Evolutionary conservation across 2,329 filamentous ascomycete genomes (phyloP), one percentile per base, ranked within the genome.

Genomic region (Diplodia corticola): DNA sequence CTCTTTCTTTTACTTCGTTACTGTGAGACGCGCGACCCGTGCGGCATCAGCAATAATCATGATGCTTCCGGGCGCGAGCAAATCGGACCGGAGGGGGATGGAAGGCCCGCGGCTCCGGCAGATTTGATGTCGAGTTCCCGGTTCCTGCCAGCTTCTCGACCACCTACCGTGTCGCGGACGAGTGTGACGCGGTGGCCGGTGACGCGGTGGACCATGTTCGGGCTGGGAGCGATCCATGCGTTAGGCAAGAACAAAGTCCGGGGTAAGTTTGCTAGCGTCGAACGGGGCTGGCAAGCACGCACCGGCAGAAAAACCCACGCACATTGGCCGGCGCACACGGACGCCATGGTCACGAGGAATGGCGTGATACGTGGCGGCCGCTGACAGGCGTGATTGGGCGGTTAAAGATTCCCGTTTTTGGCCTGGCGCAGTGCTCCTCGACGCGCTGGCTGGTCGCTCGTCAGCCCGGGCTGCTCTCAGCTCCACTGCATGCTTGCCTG

Each of bases 331-430:
- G 13, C 12, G n/a, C n/a, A 24, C 15, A 13, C 37, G 54, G 22
- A 17, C n/a, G 17, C 9, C 10, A 46, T 40, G 40, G 37, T 24
- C n/a, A 48, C n/a, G 26, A 37, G 24, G 55, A 46, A 40, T 44
- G 17, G 40, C 40, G 55, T 12, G 55, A 60, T 60, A 13, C n/a
- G 57, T 48, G 57, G 40, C 37, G 37, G 37, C 48, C 24, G 55
- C 24, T 28, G 3, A 28, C 24, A 28, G 26, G 15, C 6, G 44
- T 49, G 57, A 61, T 61, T 61, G 57, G 57, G 33, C 57, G 57
- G 57, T 61, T 33, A 22, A 61, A 61, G 37, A 61, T 61, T 61
- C n/a, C 57, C 57, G 24, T 13, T 33, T 61, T 28, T n/a, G 57
- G 57, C 57, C 40, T 61, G 57, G 57, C 28, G 37, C 57, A 61